Evolutionary conservation across 2,329 filamentous ascomycete genomes (phyloP), one percentile per base, ranked within the genome.

Genomic region (Trichophyton simii): DNA sequence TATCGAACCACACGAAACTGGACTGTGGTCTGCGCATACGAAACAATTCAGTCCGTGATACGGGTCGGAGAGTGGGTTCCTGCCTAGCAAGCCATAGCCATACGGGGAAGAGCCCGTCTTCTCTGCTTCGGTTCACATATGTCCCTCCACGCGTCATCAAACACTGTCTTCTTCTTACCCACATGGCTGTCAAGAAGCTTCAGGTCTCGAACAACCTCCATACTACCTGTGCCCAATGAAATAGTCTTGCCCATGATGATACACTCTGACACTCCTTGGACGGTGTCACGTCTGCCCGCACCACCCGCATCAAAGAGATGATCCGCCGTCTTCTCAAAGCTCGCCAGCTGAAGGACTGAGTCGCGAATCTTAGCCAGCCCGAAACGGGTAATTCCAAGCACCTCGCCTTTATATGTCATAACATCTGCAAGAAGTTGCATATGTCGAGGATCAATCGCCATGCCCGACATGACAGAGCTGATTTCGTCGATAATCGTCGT

Each of bases 161-260:
- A 94, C 15, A 82, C 69, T 69, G 70, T 80, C 72, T 80, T 80
- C 71, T 82, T 83, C 63, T 78, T 77, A 20, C 75, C 76, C 31
- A 89, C 75, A 66, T 87, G 77, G 38, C 78, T 77, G 59, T 84
- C 79, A 46, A 78, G 78, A 63, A 95, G 81, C 64, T 87, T 87
- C 65, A 97, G 75, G 62, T 84, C 82, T 50, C 91, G 79, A 2
- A 96, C 88, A 25, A 97, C 88, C 71, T 95, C 87, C 81, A 97
- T 94, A 1, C 89, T 87, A 3, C 94, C 94, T 0, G 94, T 99
- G 4, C 94, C 94, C 41, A 99, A 80, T 52, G 83, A 83, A 83
- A 97, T 95, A 48, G 87, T 91, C 79, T 97, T 92, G 15, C 94
- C 94, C 87, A 97, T 94, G 71, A 99, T 99, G 71, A 99, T 97